Conservation (phyloP, 2,329 filamentous ascomycete species). For the Diplodia intermedia region DNA sequence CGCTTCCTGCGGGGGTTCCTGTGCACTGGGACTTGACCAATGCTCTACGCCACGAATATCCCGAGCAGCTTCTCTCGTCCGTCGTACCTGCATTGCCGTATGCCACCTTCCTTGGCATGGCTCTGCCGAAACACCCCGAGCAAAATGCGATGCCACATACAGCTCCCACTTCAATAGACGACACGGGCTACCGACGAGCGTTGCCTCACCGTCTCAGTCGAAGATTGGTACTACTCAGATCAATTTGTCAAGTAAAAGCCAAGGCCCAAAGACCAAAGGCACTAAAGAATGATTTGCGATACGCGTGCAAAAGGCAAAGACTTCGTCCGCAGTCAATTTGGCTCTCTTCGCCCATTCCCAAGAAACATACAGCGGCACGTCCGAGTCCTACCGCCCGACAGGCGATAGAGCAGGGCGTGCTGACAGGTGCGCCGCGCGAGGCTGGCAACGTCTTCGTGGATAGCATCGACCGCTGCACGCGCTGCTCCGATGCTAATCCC, state of each 20-base stretch:
- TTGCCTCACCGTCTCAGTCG: not conserved
- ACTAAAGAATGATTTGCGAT: not conserved
- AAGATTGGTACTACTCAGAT: not conserved
- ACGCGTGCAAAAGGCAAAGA: not conserved
- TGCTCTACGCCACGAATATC: not conserved
- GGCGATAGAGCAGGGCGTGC: not conserved
- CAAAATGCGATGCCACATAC: not conserved
- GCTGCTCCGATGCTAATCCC: conserved; percentile 4
- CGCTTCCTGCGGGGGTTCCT: not conserved
- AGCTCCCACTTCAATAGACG: not conserved
- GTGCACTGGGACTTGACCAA: not conserved
- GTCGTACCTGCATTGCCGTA: not conserved
- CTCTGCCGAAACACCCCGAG: not conserved
- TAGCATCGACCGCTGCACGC: not conserved
- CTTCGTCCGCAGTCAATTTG: conserved; percentile 18
- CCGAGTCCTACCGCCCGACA: not conserved
- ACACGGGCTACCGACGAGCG: not conserved
- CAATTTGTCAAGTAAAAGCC: conserved; percentile 22
- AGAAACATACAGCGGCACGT: not conserved
- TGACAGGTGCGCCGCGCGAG: not conserved
- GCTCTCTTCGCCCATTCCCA: not conserved
- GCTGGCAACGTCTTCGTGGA: conserved; percentile 5
- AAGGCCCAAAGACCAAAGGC: not conserved
- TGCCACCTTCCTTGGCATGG: not conserved
- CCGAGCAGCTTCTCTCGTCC: not conserved